Evolutionary conservation across 257 asterid species (phyloP).

Genomic region (Nicotiana noctiflora): DNA sequence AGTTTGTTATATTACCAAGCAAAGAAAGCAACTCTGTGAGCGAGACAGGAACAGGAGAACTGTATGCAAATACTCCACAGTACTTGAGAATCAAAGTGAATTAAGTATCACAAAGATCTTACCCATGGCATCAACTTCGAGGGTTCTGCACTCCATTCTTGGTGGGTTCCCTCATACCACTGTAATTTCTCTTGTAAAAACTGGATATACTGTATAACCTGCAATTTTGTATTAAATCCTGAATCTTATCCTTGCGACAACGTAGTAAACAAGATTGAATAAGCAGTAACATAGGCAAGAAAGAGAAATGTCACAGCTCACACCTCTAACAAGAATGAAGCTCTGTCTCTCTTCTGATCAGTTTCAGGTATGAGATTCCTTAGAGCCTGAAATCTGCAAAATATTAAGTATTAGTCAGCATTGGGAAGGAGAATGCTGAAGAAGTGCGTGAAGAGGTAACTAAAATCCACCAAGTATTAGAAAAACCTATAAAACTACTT

Average conservation of each 20-base stretch:
- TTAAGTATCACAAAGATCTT: constrained; percentile 10
- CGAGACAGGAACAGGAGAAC: neutral
- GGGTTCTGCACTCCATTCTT: constrained; percentile 72
- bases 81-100: constrained; percentile 11
- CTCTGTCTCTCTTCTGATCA: constrained; percentile 79
- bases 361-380: constrained; percentile 70
- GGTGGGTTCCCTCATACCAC: constrained; percentile 52
- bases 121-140: constrained; percentile 66
- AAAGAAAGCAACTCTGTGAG: neutral
- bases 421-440: neutral
- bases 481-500: neutral
- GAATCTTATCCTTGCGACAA: neutral
- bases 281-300: constrained; percentile 8
- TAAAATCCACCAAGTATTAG: neutral
- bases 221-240: constrained; percentile 21
- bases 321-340: constrained; percentile 85
- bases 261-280: neutral
- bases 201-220: constrained; percentile 88
- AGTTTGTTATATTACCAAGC: neutral
- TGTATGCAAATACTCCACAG: neutral
- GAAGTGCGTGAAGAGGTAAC: neutral
- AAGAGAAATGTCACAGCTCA: constrained; percentile 45
- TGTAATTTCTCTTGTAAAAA: constrained; percentile 65
- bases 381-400: constrained; percentile 63
- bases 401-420: constrained; percentile 11